Evolutionary conservation across 2,329 filamentous ascomycete genomes (phyloP), one percentile per base, ranked within the genome.

Genomic region (Aspergillus caelatus): DNA sequence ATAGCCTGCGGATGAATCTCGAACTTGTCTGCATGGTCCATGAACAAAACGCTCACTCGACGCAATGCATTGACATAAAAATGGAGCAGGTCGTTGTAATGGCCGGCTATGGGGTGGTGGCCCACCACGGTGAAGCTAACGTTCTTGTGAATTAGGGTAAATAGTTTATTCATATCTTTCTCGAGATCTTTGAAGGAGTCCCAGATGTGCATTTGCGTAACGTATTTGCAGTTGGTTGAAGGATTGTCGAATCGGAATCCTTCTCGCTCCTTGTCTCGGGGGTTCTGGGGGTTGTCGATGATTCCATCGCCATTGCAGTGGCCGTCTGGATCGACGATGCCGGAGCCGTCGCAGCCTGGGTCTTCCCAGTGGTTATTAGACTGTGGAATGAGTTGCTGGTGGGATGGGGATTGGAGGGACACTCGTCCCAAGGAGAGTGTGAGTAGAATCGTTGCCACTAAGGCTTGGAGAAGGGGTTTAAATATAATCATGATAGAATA

Each of bases 41-140:
- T 56, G 53, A 75, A 75, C 45, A 71, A 46, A 32, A 72, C 63
- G 34, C 69, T 72, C 12, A 76, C 71, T 16, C 74, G 66, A 9
- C 72, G 67, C 32, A 77, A 58, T 3, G 74, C 74, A 58, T 77
- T 76, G 48, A 77, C 72, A 26, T 73, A 75, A 55, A 76, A 76
- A 66, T 76, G 73, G 58, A 74, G 61, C 59, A 76, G 64, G 30
- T 76, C 74, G 30, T 68, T 60, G 41, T 77, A 77, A 54, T 67
- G 71, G 2, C 75, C 75, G 9, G 74, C 73, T 21, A 75, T 70
- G 2, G 75, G 74, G 45, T 76, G 74, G 54, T 75, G 71, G 14
- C 74, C 74, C 12, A 76, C 69, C 12, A 77, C 72, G 1, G 72
- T 74, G 61, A 76, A 76, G 50, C 62, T 68, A 32, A 76, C 73